Percentiles rank a stretch among this genome's conserved stretches.
Evolutionary conservation across 768 basidiomycete species (phyloP).

Genomic region (Tulasnella sp.): DNA sequence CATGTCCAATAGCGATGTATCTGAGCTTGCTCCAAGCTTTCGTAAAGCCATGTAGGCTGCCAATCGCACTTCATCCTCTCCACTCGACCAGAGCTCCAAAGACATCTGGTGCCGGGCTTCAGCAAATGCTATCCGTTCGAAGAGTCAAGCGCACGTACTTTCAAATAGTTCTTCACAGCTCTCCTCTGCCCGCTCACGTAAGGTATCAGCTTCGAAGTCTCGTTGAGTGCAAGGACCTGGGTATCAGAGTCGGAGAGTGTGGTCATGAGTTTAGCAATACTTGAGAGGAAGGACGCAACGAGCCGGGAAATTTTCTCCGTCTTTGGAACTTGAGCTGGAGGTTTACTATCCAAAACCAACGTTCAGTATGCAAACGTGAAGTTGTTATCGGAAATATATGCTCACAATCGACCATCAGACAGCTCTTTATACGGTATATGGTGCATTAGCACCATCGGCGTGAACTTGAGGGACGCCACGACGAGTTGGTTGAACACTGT

Average conservation of each 20-base stretch:
- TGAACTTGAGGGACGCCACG: constrained; percentile 75
- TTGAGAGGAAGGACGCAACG: constrained; percentile 81
- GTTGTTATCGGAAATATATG: constrained; percentile 10
- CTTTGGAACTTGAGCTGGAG: constrained; percentile 68
- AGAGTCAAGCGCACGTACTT: constrained; percentile 37
- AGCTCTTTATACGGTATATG: constrained; percentile 82
- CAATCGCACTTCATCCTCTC: constrained; percentile 70
- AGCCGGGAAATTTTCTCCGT: constrained; percentile 78
- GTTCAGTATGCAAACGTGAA: not conserved
- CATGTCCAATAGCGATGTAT: constrained; percentile 70
- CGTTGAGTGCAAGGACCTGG: constrained; percentile 59
- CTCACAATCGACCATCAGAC: constrained; percentile 77
- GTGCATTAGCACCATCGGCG: constrained; percentile 76
- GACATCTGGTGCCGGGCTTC: constrained; percentile 45
- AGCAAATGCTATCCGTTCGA: not conserved
- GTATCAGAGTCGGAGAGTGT: constrained; percentile 58
- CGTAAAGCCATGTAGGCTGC: constrained; percentile 78
- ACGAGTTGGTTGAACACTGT: constrained; percentile 92
- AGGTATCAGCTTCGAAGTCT: constrained; percentile 82
- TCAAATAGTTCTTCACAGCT: constrained; percentile 75
- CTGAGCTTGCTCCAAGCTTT: constrained; percentile 61
- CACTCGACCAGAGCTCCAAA: constrained; percentile 72
- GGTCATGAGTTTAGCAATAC: constrained; percentile 64
- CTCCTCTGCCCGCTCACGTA: constrained; percentile 79
- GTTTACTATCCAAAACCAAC: constrained; percentile 45